Evolutionary conservation across 2,329 filamentous ascomycete species (phyloP).

Genomic region (Colletotrichum siamense): DNA sequence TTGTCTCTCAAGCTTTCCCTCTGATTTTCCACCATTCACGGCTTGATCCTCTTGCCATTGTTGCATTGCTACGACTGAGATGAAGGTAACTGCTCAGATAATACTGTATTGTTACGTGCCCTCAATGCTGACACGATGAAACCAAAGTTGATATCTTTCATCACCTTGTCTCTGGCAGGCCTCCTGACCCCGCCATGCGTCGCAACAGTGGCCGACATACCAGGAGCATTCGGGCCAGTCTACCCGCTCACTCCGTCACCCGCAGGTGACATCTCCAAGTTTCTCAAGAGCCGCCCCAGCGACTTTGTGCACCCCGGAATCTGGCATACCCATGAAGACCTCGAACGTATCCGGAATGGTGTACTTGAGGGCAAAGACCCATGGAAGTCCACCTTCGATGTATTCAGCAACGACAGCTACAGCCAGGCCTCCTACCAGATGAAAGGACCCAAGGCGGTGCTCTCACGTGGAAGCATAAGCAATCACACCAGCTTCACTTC

Average conservation of each 20-base stretch:
- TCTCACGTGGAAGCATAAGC: conserved; percentile 35
- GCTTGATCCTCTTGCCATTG: background rate
- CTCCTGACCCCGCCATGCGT: background rate
- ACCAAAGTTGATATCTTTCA: background rate
- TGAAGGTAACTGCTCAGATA: background rate
- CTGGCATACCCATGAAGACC: conserved; percentile 17
- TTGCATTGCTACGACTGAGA: background rate
- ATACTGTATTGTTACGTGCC: fast-evolving
- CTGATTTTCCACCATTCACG: background rate
- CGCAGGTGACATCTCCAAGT: background rate
- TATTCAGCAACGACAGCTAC: conserved; percentile 12
- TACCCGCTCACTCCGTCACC: background rate
- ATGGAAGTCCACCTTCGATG: background rate
- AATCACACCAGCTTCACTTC: conserved; percentile 41
- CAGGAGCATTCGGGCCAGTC: background rate
- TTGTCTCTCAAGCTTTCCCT: background rate
- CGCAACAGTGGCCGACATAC: conserved; percentile 6
- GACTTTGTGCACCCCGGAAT: conserved; percentile 12
- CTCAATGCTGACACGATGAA: background rate
- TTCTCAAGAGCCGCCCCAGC: background rate
- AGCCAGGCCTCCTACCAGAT: conserved; percentile 28
- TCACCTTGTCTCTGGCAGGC: background rate
- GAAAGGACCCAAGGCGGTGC: conserved; percentile 33
- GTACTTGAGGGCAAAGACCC: conserved; percentile 2
- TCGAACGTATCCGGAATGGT: conserved; percentile 8